Evolutionary conservation across 208 protist genomes (phyloP).

Genomic region (Leishmania aethiopica): DNA sequence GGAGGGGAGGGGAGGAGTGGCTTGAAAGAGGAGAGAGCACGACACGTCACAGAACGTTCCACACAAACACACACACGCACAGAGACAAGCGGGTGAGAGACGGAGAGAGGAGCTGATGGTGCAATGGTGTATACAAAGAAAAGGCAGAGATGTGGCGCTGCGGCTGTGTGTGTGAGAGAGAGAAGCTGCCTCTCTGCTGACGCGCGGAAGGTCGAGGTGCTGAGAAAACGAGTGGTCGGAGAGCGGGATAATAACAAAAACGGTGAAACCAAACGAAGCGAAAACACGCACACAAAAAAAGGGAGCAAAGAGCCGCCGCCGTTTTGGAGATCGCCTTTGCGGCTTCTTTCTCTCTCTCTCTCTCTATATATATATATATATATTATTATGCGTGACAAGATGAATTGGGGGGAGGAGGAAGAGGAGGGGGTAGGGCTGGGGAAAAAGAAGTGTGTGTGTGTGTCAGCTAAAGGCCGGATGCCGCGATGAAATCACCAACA

Average conservation of each 20-base stretch:
- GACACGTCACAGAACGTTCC: neutral
- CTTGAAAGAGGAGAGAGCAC: neutral
- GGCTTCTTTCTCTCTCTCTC: too few relatives aligned
- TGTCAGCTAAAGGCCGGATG: neutral
- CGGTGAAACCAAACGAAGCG: neutral
- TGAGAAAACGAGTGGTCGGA: slow-evolving; percentile 1
- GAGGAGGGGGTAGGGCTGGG: too few relatives aligned
- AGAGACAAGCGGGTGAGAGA: neutral
- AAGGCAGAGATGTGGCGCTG: neutral
- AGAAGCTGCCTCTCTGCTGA: neutral
- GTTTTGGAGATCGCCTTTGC: neutral
- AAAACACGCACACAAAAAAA: neutral
- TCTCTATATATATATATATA: too few relatives aligned
- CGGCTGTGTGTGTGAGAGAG: neutral
- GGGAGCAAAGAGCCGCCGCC: neutral
- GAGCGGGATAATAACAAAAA: slow-evolving; percentile 3
- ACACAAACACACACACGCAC: neutral
- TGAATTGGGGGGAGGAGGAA: too few relatives aligned
- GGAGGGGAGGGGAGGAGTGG: neutral
- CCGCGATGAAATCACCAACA: neutral
- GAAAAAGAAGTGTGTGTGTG: neutral
- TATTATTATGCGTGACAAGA: too few relatives aligned
- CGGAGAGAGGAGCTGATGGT: neutral
- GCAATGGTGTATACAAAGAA: neutral
- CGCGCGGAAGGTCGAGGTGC: neutral